Evolutionary conservation across 768 basidiomycete genomes (phyloP), one percentile per base, ranked within the genome.

Genomic region (Russula foetens): DNA sequence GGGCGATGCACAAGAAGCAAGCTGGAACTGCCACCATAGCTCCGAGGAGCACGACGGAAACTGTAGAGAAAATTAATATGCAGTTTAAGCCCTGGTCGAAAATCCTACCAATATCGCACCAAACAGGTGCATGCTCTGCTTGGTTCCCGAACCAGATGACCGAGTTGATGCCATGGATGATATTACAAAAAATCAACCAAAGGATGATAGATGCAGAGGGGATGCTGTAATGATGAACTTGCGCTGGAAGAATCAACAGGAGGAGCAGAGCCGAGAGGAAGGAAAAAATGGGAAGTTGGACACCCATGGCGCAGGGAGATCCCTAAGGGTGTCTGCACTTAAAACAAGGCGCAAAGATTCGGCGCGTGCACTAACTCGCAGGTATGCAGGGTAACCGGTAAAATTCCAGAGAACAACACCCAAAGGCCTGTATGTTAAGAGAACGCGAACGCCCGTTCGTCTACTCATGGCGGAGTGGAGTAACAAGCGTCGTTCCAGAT

Each of bases 91-190:
- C 5, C 35, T 44, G 31, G 24, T 24, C 4, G 44, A 33, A 48
- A 51, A 23, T 4, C 76, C 66, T 58, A 77, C 76, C 59, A 24
- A 77, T 73, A 59, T 77, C 76, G 60, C 76, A 77, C 72, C 73
- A 77, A 7, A 69, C 66, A 2, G 73, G 72, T 0, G 67, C 63
- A 11, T 53, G 59, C 41, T 71, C 63, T 2, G 48, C 62, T 46
- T 62, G 59, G 31, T 68, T 72, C 46, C 71, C 71, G 33, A 62
- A 62, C 75, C 75, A 77, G 17, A 73, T 56, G 41, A 76, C 63
- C 7, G 68, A 43, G 63, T 75, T 71, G 49, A 74, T 63, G 57
- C 59, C 62, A 49, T 63, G 67, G 15, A 72, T 63, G 26, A 75
- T 24, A 33, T 63, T 69, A 35, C 64, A 65, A 49, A 70, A 47